Conservation (phyloP, 371 early-diverging fungal genomes). For the Apophysomyces variabilis region DNA sequence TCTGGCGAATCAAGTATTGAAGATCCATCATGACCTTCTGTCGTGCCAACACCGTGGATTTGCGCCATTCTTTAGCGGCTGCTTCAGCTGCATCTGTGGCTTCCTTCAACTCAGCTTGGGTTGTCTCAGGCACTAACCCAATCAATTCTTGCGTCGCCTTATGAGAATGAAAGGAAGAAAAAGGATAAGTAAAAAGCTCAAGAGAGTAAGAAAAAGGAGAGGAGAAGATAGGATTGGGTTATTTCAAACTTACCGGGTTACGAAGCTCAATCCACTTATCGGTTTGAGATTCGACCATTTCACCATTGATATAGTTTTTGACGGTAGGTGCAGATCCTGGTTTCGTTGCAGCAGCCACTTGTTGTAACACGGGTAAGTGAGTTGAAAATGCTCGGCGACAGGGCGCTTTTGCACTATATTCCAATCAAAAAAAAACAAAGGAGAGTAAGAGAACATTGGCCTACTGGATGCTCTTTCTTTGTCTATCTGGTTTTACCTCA, state of each 20-base stretch:
- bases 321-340: slow-evolving; percentile 58
- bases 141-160: slow-evolving; percentile 94
- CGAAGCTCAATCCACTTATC: slow-evolving; percentile 87
- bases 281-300: slow-evolving; percentile 89
- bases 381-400: slow-evolving; percentile 41
- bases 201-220: no score
- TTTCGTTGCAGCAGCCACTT: slow-evolving; percentile 24
- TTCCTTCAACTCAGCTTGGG: slow-evolving; percentile 81
- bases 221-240: background rate
- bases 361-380: slow-evolving; percentile 45
- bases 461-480: background rate
- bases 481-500: background rate
- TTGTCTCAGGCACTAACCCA: slow-evolving; percentile 89
- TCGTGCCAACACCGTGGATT: slow-evolving; percentile 83
- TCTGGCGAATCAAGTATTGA: slow-evolving; percentile 83
- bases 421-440: background rate
- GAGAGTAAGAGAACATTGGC: background rate
- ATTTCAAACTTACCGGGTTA: slow-evolving; percentile 77
- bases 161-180: background rate
- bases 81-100: slow-evolving; percentile 78
- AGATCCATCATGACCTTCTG: slow-evolving; percentile 93
- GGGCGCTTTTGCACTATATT: background rate
- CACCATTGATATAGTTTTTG: slow-evolving; percentile 88
- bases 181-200: no score
- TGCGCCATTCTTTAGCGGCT: slow-evolving; percentile 90